Base-by-base conservation (phyloP, 805 yeast genomes). In the Metschnikowia cubensis region DNA sequence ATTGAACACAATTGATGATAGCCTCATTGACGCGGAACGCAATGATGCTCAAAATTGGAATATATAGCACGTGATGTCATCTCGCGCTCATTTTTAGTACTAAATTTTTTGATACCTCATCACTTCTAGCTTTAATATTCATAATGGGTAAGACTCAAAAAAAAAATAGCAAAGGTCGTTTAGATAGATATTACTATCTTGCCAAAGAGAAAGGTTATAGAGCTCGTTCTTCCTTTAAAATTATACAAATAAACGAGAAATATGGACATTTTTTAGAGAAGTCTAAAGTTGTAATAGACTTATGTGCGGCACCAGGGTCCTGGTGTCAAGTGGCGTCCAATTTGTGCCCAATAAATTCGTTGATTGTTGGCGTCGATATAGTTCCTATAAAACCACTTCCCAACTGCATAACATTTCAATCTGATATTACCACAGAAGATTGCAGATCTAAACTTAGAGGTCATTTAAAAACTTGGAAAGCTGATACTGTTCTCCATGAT, bases 271-370 rank as follows among this genome's bases (percentile, higher is more conserved):
- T 94, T 67, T 73, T 91, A 47, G 97, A 91, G 60, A 87, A 89
- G 65, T 89, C 97, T 17, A 94, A 89, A 68, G 98, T 94, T 39
- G 97, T 94, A 40, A 88, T 94, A 47, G 99, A 94, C 79, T 77
- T 94, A 60, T 94, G 99, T 84, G 98, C 98, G 48, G 99, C 99
- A 10, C 98, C 98, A 38, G 99, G 99, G 50, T 89, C 97, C 3
- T 94, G 99, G 99, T 94, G 99, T 79, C 99, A 94, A 74, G 98
- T 94, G 40, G 99, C 99, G 0, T 83, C 96, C 1, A 87, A 90
- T 53, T 70, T 89, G 48, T 90, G 98, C 71, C 98, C 99, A 1
- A 76, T 90, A 1, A 89, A 90, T 68, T 89, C 97, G 0, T 77
- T 94, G 58, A 94, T 94, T 62, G 89, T 94, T 48, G 99, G 99